These are phyloP conservation scores for Diaporthe citri DNA, from an alignment of 2,329 filamentous ascomycete species.

Conservation along the genomic window DNA sequence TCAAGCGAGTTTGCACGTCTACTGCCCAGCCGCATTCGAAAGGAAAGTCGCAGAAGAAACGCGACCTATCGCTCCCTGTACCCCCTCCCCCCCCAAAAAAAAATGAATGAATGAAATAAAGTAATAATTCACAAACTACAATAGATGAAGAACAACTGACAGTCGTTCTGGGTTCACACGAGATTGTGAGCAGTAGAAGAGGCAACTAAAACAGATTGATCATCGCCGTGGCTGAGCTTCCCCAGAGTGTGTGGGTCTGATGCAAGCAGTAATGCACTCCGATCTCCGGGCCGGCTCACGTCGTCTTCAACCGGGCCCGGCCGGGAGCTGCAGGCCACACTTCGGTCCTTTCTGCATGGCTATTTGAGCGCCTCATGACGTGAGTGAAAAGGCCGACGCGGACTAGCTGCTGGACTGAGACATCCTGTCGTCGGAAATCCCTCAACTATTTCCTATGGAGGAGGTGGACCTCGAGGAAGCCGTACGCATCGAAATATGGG, in stretches of 20 bases:
- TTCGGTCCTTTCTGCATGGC: neutral
- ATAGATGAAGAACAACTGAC: neutral
- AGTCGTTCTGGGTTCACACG: neutral
- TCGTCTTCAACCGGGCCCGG: too few species aligned
- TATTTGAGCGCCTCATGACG: neutral
- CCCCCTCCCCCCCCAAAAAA: neutral
- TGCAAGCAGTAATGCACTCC: neutral
- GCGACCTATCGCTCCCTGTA: too few species aligned
- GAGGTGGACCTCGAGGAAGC: slow-evolving; percentile 17
- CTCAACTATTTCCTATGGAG: slow-evolving; percentile 7
- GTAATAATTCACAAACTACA: neutral
- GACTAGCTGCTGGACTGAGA: neutral
- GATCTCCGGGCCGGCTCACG: slow-evolving; percentile 6
- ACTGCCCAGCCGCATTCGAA: neutral
- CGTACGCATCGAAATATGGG: slow-evolving; percentile 8
- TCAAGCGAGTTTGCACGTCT: too few species aligned
- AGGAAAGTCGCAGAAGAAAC: neutral
- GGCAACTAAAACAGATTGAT: neutral
- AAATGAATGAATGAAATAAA: too few species aligned
- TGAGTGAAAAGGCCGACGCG: neutral
- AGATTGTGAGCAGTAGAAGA: neutral
- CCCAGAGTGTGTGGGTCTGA: neutral
- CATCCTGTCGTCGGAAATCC: neutral
- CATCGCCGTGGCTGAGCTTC: neutral
- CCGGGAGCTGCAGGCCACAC: neutral